Evolutionary conservation across 768 basidiomycete species (phyloP).

Genomic region (Cystofilobasidium bisporidii): DNA sequence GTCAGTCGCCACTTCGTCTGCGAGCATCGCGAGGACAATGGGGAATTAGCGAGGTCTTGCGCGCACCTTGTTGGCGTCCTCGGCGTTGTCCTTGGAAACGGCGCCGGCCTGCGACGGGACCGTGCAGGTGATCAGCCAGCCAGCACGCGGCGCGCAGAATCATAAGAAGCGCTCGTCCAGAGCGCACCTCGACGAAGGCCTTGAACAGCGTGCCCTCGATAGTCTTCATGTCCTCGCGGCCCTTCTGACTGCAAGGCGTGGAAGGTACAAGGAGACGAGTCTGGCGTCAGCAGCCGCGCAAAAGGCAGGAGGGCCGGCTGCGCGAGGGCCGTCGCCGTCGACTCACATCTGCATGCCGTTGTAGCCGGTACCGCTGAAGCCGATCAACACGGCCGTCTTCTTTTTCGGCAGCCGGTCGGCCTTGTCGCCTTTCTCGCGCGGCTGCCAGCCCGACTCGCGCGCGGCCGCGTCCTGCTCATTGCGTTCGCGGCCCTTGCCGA

Average conservation of each 20-base stretch:
- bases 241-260: constrained; percentile 52
- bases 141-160: too few relatives aligned
- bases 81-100: constrained; percentile 87
- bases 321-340: too few relatives aligned
- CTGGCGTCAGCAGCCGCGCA: not conserved
- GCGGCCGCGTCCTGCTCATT: constrained; percentile 10
- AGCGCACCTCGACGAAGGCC: constrained; percentile 56
- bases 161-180: too few relatives aligned
- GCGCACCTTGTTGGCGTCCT: constrained; percentile 72
- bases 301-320: too few relatives aligned
- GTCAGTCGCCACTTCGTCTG: too few relatives aligned
- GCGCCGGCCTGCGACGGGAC: constrained; percentile 68
- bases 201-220: constrained; percentile 85
- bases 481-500: constrained; percentile 11
- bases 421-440: constrained; percentile 1
- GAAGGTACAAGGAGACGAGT: not conserved
- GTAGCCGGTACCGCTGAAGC: constrained; percentile 70
- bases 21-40: too few relatives aligned
- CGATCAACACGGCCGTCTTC: constrained; percentile 71
- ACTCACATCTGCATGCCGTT: constrained; percentile 95
- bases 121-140: too few relatives aligned
- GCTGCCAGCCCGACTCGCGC: not conserved
- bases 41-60: not conserved
- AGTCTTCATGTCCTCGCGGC: constrained; percentile 48
- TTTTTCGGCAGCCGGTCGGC: constrained; percentile 54